These are phyloP conservation scores for Cryphonectria radicalis DNA, from an alignment of 2,329 filamentous ascomycete species.

Conservation along the genomic window DNA sequence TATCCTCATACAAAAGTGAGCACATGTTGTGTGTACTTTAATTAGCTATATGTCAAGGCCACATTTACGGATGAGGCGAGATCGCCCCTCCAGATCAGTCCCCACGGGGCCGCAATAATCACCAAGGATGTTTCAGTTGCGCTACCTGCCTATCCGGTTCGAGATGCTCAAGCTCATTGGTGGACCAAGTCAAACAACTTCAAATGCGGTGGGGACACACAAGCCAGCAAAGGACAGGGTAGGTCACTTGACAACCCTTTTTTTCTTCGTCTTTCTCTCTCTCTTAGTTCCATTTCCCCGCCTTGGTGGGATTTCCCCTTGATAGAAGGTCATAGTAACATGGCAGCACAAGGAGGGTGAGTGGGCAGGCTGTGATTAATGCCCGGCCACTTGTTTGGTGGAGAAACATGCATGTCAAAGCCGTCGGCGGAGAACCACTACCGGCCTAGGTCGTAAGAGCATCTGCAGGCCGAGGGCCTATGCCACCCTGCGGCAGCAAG, in stretches of 20 bases:
- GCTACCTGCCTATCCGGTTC: conserved; percentile 5
- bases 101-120: background rate
- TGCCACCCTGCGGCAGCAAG: conserved; percentile 1
- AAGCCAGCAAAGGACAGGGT: background rate
- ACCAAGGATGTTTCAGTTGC: background rate
- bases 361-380: background rate
- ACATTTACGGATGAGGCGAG: background rate
- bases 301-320: background rate
- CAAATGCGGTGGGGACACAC: background rate
- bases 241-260: background rate
- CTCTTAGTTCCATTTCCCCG: background rate
- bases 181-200: conserved; percentile 1
- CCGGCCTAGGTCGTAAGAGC: background rate
- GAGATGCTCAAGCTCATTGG: conserved; percentile 2
- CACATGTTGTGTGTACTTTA: background rate
- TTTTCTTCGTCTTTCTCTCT: too few species aligned
- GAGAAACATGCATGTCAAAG: conserved; percentile 11
- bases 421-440: conserved; percentile 4
- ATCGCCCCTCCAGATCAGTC: background rate
- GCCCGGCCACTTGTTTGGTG: conserved; percentile 13
- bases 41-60: background rate
- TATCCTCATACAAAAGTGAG: background rate
- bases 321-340: background rate
- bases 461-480: background rate
- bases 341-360: background rate